Base-by-base conservation (phyloP, 2,329 filamentous ascomycete genomes). In the Blastomyces emzantsi region DNA sequence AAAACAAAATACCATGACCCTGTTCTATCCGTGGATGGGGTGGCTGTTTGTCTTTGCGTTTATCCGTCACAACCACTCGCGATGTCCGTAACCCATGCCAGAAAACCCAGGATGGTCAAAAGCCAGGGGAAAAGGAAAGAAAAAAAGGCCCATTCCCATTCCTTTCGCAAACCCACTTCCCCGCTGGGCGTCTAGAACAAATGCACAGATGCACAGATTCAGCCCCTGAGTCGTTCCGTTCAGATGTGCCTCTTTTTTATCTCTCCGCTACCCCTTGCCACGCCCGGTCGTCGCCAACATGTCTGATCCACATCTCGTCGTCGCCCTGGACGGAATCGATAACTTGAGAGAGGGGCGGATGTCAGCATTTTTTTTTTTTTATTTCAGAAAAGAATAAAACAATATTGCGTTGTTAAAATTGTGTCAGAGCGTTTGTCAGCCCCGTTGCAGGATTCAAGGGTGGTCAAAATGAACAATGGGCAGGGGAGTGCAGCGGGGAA, bases 261-360 rank as follows among this genome's bases (percentile, higher is more conserved):
- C 66, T 59, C 1, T 60, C 62, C 3, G 62, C 62, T n/a, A 67
- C 64, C 47, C 66, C 65, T 13, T 68, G 67, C 78, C 78, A 80
- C 19, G 77, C 75, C 67, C 77, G 70, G 41, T 77, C 74, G 56
- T 79, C 80, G 0, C 78, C 78, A 3, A 72, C 69, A 28, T 73
- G 75, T 17, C 74, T 71, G 33, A 79, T 69, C 77, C 76, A 79
- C 70, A 72, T 51, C 15, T 64, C 52, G n/a, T 65, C 68, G 28
- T 68, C 62, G 13, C 68, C 69, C 45, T 72, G 67, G 52, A 77
- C 75, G 36, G 74, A 76, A 65, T 76, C 74, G 63, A 73, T 70
- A 47, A 72, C 76, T 78, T 66, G 65, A 43, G 58, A 54, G 22
- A 62, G 47, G 11, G 66, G 39, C 47, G 28, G 5, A 61, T 39